phyloP scores from a whole-genome alignment of 441 rosid species.

The Heliophila coronopifolia region DNA sequence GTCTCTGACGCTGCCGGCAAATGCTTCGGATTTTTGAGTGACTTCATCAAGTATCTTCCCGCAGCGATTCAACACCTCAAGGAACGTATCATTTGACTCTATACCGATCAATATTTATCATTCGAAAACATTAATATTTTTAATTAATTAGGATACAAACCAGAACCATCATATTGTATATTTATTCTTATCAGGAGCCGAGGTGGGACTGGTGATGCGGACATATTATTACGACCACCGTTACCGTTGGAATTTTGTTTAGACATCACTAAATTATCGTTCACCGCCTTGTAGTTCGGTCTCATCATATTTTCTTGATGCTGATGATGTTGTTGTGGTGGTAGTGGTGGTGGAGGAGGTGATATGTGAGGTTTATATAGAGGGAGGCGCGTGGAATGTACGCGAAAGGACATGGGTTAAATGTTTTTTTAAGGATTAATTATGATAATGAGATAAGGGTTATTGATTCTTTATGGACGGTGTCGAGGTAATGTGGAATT shows the following conservation, averaged over 20 bases:
- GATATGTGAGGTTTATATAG: background rate
- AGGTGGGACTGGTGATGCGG: conserved; percentile 34
- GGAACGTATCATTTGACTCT: conserved; percentile 51
- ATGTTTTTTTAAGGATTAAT: background rate
- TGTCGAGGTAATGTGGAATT: background rate
- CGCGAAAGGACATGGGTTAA: background rate
- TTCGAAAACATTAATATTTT: background rate
- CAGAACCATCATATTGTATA: background rate
- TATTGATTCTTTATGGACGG: background rate
- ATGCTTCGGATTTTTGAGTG: conserved; percentile 43
- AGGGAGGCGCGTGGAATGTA: conserved; percentile 14
- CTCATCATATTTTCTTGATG: conserved; percentile 6
- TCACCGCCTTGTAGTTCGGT: background rate
- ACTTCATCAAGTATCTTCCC: conserved; percentile 52
- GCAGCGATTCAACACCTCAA: conserved; percentile 45
- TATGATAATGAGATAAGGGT: background rate
- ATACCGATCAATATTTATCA: background rate
- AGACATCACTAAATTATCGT: background rate
- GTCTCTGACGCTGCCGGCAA: conserved; percentile 58
- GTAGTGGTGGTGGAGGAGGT: background rate
- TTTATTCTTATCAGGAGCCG: conserved; percentile 38
- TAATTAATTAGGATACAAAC: background rate
- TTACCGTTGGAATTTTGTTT: conserved; percentile 4
- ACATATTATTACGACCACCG: conserved; percentile 23
- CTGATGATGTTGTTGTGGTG: background rate